phyloP scores from a whole-genome alignment of 306 rosid species.

The Castanea crenata region DNA sequence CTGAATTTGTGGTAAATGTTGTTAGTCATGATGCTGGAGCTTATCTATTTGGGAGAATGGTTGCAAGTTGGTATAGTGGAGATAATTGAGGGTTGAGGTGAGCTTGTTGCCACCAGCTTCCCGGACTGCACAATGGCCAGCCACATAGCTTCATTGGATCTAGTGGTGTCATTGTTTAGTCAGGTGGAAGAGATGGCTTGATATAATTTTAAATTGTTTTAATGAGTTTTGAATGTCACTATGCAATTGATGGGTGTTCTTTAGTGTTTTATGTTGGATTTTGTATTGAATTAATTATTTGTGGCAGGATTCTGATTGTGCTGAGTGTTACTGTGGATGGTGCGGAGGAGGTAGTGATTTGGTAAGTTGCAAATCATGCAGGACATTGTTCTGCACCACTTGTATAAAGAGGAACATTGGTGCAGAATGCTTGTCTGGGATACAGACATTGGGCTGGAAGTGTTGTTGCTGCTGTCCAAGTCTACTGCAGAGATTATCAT shows the following conservation, averaged over 20 bases:
- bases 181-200: background rate
- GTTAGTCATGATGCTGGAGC: background rate
- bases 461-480: constrained; percentile 76
- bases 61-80: background rate
- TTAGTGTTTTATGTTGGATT: constrained; percentile 15
- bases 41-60: background rate
- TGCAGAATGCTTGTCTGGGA: constrained; percentile 48
- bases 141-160: background rate
- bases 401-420: constrained; percentile 77
- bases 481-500: constrained; percentile 48
- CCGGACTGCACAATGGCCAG: background rate
- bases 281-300: constrained; percentile 26
- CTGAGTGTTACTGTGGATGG: constrained; percentile 72
- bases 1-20: background rate
- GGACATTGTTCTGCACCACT: constrained; percentile 49
- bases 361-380: constrained; percentile 67
- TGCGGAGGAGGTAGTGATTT: constrained; percentile 61
- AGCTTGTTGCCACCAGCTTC: background rate
- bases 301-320: constrained; percentile 63
- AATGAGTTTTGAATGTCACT: background rate
- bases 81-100: background rate
- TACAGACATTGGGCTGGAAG: constrained; percentile 55
- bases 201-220: background rate
- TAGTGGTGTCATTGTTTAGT: background rate
- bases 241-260: background rate